Evolutionary conservation across 192 early-diverging fungal genomes (phyloP).

Genomic region (Linnemannia exigua): DNA sequence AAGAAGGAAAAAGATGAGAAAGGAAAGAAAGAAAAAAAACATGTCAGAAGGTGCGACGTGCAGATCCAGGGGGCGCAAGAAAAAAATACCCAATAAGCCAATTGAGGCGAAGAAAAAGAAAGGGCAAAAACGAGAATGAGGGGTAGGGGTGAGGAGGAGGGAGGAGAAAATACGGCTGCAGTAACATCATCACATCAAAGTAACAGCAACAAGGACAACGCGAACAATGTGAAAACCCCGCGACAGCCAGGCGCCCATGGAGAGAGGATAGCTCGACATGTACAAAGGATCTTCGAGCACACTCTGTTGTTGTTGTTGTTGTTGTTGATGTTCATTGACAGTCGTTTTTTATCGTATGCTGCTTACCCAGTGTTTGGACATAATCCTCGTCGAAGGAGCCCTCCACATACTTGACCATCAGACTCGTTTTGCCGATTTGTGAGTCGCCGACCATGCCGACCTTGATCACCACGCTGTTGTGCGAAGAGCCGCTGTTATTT

Average conservation of each 20-base stretch:
- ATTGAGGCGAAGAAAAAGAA: neutral
- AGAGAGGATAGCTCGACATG: no score
- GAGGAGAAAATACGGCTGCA: neutral
- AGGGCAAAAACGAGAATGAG: neutral
- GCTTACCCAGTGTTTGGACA: conserved; percentile 91
- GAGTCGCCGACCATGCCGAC: conserved; percentile 97
- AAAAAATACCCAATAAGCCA: neutral
- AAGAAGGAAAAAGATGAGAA: neutral
- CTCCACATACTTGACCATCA: conserved; percentile 99
- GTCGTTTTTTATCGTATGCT: no score
- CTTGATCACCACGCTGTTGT: conserved; percentile 86
- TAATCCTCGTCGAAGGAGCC: conserved; percentile 96
- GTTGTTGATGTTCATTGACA: neutral
- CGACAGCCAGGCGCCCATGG: neutral
- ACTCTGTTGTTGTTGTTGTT: no score
- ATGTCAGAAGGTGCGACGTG: neutral
- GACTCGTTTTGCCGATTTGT: conserved; percentile 95
- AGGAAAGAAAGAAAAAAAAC: conserved; percentile 2
- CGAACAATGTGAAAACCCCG: neutral
- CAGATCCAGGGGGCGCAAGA: neutral
- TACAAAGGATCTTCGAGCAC: no score
- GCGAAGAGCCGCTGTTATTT: conserved; percentile 28
- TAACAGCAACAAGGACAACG: neutral
- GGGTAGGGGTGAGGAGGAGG: neutral
- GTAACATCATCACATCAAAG: neutral